phyloP scores from a whole-genome alignment of 768 basidiomycete genomes.

The Astraeus odoratus region DNA sequence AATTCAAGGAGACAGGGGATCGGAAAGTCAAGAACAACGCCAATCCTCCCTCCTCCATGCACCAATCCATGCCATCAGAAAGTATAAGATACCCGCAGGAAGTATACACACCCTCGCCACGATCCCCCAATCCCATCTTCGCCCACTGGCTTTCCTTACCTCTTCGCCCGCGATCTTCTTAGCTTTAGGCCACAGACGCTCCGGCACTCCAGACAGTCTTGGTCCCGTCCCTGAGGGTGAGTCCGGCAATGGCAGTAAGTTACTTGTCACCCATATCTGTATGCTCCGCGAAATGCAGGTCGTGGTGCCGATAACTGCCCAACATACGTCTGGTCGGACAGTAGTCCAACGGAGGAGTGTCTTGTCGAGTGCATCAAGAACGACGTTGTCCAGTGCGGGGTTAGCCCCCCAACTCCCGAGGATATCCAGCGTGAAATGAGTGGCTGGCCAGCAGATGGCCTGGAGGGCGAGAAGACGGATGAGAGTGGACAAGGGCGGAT shows the following conservation, averaged over 20 bases:
- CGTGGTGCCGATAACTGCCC: conserved; percentile 87
- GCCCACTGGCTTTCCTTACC: conserved; percentile 31
- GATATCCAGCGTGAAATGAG: conserved; percentile 73
- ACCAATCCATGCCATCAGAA: conserved; percentile 70
- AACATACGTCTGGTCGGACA: conserved; percentile 73
- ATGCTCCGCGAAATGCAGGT: conserved; percentile 78
- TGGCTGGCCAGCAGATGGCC: conserved; percentile 95
- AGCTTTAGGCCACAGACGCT: conserved; percentile 18
- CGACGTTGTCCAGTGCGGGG: neutral
- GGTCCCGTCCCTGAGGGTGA: conserved; percentile 4
- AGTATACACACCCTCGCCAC: conserved; percentile 64
- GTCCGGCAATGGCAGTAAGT: conserved; percentile 39
- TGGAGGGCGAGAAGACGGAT: conserved; percentile 90
- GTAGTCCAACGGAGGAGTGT: conserved; percentile 36
- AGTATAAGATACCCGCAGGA: conserved; percentile 69
- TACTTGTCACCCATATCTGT: conserved; percentile 95
- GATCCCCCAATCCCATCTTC: conserved; percentile 78
- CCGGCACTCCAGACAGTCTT: conserved; percentile 7
- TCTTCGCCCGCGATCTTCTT: conserved; percentile 14
- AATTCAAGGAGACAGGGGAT: neutral
- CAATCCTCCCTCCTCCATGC: conserved; percentile 35
- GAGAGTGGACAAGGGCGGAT: conserved; percentile 79
- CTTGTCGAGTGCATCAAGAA: conserved; percentile 16
- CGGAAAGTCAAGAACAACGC: conserved; percentile 12
- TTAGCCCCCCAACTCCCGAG: conserved; percentile 39